These are phyloP conservation scores for Sungouiozyma intestinalis DNA, from an alignment of 805 yeast species.

Conservation along the genomic window DNA sequence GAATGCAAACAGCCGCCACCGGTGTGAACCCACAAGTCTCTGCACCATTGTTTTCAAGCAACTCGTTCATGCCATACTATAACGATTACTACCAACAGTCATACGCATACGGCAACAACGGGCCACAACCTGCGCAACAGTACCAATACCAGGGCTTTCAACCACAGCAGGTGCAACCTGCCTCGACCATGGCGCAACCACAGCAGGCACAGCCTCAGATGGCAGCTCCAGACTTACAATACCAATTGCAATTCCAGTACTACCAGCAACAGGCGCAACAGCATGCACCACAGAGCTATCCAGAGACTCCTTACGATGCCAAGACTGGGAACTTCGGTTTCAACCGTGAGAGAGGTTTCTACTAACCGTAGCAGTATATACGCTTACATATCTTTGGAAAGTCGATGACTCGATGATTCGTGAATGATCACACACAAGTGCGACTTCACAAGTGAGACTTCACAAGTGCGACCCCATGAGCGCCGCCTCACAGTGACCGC, in stretches of 20 bases:
- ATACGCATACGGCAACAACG: conserved; percentile 23
- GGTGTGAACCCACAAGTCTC: conserved; percentile 6
- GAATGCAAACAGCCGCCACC: conserved; percentile 1
- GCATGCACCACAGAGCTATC: conserved; percentile 25
- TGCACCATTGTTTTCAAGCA: neutral
- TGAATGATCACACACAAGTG: too few relatives aligned
- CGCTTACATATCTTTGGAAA: neutral
- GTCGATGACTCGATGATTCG: neutral
- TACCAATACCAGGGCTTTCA: conserved; percentile 15
- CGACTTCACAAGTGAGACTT: too few relatives aligned
- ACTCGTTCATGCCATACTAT: conserved; percentile 28
- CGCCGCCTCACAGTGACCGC: too few relatives aligned
- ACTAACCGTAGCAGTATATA: conserved; percentile 8
- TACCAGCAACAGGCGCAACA: conserved; percentile 22
- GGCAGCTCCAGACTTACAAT: conserved; percentile 9
- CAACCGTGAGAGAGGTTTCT: conserved; percentile 25
- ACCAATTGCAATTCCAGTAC: conserved; percentile 21
- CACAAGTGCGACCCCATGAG: too few relatives aligned
- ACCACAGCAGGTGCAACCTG: conserved; percentile 12
- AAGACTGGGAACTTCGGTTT: conserved; percentile 25
- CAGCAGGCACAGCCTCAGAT: conserved; percentile 14
- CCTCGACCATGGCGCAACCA: conserved; percentile 5
- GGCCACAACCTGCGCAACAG: conserved; percentile 23
- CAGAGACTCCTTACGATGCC: conserved; percentile 10
- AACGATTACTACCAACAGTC: conserved; percentile 29